Base-by-base conservation (phyloP, 2,329 filamentous ascomycete genomes). In the Cercospora sp. region DNA sequence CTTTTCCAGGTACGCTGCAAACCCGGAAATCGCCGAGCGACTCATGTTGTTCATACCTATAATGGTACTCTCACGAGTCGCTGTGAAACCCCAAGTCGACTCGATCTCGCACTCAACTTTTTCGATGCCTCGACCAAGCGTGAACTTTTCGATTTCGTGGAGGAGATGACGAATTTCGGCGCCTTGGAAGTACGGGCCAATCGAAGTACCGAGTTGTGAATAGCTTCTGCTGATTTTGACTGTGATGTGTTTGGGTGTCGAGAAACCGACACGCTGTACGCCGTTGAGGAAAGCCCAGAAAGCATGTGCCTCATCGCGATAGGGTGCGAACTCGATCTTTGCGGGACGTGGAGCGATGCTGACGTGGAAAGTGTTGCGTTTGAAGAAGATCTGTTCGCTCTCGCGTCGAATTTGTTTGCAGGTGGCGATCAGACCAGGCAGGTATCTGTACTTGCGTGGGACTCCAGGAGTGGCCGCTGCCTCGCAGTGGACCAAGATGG, bases 231-330 rank as follows among this genome's bases (percentile, higher is more conserved):
- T 53, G 13, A 53, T 53, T 3, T 45, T 12, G 8, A 55, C 2
- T 7, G 30, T 34, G 16, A 63, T 37, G 16, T 63, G 30, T 10
- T 18, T 18, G 3, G 61, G 61, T 1, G 32, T 18, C 16, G 61
- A 26, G 18, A 63, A 26, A 6, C n/a, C 9, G 13, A 45, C 24
- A 2, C 26, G 43, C 24, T 30, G 8, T 7, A 55, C n/a, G 12
- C 45, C 18, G 43, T 51, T 6, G 61, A 63, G 45, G 7, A 51
- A 63, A 8, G 61, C 61, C 61, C 61, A 63, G 9, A 63, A 16
- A 8, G 45, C 40, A 9, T 45, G 61, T 5, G 61, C 61, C n/a
- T 63, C 61, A 28, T 51, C 43, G 55, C 26, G 16, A 7, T 63
- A 45, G 18, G 13, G 26, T 2, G 5, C 6, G 26, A 32, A 21